Evolutionary conservation across 140 eudicot species (phyloP).

Genomic region (Anethum foeniculum): DNA sequence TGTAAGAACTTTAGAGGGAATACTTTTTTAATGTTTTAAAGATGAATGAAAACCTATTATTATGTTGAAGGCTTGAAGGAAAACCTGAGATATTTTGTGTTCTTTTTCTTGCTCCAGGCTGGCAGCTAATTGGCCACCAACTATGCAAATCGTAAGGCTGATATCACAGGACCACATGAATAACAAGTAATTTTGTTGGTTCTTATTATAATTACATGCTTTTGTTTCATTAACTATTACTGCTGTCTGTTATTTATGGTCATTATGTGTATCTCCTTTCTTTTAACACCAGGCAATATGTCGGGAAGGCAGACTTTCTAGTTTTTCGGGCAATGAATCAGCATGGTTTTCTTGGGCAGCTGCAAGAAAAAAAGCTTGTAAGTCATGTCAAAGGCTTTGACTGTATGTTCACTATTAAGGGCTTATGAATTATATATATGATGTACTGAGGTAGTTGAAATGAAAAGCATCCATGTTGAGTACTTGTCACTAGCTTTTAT

Average conservation of each 20-base stretch:
- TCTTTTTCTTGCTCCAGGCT: conserved; percentile 42
- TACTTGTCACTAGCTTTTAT: background rate
- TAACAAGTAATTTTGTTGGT: conserved; percentile 61
- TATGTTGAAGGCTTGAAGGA: conserved; percentile 6
- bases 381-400: conserved; percentile 22
- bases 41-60: background rate
- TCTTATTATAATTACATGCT: background rate
- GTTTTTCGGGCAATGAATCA: conserved; percentile 98
- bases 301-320: conserved; percentile 92
- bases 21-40: background rate
- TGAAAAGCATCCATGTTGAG: background rate
- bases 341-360: conserved; percentile 97
- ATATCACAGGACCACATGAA: conserved; percentile 99
- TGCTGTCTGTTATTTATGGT: background rate
- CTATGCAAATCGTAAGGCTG: conserved; percentile 96
- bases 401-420: background rate
- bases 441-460: background rate
- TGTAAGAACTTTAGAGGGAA: background rate
- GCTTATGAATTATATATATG: background rate
- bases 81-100: background rate
- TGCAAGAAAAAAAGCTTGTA: conserved; percentile 98
- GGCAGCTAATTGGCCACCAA: conserved; percentile 97
- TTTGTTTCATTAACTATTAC: background rate
- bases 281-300: conserved; percentile 65
- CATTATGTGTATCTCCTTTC: conserved; percentile 9